phyloP scores from a whole-genome alignment of 1,139 yeast genomes.

The Nakaseomyces delphensis region DNA sequence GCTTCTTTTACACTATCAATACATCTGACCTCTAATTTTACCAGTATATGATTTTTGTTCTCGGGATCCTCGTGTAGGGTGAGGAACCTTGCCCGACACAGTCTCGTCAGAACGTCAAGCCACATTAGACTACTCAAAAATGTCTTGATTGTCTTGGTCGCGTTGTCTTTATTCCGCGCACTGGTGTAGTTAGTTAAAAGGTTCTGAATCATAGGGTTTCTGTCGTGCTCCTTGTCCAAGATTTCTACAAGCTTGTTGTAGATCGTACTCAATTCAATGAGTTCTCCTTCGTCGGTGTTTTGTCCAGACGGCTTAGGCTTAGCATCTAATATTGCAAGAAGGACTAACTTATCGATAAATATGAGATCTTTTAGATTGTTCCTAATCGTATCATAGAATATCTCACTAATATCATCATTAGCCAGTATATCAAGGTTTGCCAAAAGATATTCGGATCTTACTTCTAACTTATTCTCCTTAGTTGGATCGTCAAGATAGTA shows the following conservation, averaged over 20 bases:
- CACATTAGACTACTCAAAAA: slow-evolving; percentile 4
- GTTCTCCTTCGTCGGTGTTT: not conserved
- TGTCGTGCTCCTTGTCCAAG: not conserved
- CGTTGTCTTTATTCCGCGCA: not conserved
- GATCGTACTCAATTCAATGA: not conserved
- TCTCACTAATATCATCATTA: not conserved
- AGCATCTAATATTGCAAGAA: not conserved
- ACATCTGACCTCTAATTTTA: not conserved
- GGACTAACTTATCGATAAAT: slow-evolving; percentile 3
- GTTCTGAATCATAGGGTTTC: not conserved
- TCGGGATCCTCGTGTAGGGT: slow-evolving; percentile 1
- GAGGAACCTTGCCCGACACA: slow-evolving; percentile 3
- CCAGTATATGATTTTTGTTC: not conserved
- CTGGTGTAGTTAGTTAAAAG: not conserved
- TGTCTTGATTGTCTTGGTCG: not conserved
- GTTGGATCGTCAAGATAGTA: not conserved
- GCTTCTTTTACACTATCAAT: not conserved
- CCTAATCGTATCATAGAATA: not conserved
- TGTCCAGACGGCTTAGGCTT: not conserved
- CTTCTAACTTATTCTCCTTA: not conserved
- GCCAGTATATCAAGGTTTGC: not conserved
- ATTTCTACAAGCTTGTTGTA: not conserved
- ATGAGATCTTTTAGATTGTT: not conserved
- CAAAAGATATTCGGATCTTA: not conserved
- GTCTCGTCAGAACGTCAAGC: slow-evolving; percentile 3